Conservation (phyloP, 805 yeast species). For the Saccharomycopsis guyanensis region DNA sequence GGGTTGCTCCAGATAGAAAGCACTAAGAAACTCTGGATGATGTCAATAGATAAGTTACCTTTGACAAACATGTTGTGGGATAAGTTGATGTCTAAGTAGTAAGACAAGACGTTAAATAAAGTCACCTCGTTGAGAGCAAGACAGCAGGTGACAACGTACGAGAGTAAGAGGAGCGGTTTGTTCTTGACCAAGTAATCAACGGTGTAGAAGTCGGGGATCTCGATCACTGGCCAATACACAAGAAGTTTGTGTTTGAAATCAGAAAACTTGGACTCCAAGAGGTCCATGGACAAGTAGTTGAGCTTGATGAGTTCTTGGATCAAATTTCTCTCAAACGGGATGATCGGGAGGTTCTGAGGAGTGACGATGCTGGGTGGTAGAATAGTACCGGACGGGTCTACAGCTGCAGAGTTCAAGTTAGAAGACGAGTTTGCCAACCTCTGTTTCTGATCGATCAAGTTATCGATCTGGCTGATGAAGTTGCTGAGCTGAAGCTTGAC, state of each 20-base stretch:
- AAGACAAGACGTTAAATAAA: slow-evolving; percentile 34
- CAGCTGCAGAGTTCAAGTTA: slow-evolving; percentile 17
- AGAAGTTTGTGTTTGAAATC: slow-evolving; percentile 34
- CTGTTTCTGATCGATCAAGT: slow-evolving; percentile 16
- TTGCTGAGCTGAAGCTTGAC: slow-evolving; percentile 16
- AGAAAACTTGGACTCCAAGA: slow-evolving; percentile 30
- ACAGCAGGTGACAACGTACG: slow-evolving; percentile 41
- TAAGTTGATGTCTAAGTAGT: slow-evolving; percentile 38
- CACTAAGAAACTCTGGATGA: slow-evolving; percentile 37
- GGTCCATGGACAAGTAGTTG: slow-evolving; percentile 29
- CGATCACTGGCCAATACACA: slow-evolving; percentile 42
- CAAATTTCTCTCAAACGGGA: slow-evolving; percentile 31
- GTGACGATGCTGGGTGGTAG: slow-evolving; percentile 16
- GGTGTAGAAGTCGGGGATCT: slow-evolving; percentile 32
- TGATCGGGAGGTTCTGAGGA: slow-evolving; percentile 28
- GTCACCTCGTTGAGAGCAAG: slow-evolving; percentile 34
- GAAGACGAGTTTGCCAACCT: slow-evolving; percentile 28
- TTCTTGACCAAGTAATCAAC: slow-evolving; percentile 35
- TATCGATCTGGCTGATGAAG: slow-evolving; percentile 19
- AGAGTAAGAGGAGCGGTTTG: slow-evolving; percentile 37
- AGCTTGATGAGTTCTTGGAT: slow-evolving; percentile 33
- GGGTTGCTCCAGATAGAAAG: slow-evolving; percentile 48
- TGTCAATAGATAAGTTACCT: slow-evolving; percentile 35
- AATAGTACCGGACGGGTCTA: not conserved
- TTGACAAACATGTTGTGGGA: slow-evolving; percentile 38